Evolutionary conservation across 148 eudicot genomes (phyloP).

Genomic region (Heliamphora exappendiculata): DNA sequence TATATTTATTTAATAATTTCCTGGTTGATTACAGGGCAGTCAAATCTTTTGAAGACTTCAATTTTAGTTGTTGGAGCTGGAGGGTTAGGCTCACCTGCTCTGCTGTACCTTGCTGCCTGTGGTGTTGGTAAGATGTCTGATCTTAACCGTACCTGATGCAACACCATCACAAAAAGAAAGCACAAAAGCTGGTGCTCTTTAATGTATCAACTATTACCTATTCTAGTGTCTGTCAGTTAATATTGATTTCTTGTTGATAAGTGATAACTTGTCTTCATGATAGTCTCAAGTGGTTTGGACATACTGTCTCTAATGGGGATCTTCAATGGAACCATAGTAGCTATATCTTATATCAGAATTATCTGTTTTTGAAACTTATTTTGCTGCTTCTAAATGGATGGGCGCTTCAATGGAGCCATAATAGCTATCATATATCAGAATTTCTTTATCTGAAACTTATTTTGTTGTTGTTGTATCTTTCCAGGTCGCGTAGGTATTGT

Average conservation of each 20-base stretch:
- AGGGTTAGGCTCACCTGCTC: constrained; percentile 94
- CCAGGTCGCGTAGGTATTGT: constrained; percentile 87
- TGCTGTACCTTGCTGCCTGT: constrained; percentile 90
- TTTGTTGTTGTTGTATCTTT: neutral
- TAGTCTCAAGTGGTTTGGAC: neutral
- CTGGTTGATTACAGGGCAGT: constrained; percentile 53
- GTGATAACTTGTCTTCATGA: neutral
- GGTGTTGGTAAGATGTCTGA: constrained; percentile 62
- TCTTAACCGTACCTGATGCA: neutral
- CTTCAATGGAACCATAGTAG: neutral
- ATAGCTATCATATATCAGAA: neutral
- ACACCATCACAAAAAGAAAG: neutral
- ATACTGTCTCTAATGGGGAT: too few species aligned
- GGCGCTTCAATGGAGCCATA: neutral
- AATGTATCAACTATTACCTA: neutral
- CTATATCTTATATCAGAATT: neutral
- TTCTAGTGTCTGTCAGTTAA: neutral
- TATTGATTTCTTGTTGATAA: neutral
- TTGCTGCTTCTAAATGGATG: neutral
- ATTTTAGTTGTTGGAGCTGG: constrained; percentile 96
- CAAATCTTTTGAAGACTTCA: constrained; percentile 67
- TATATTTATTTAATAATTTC: neutral
- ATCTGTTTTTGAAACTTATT: neutral
- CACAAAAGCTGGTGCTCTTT: constrained; percentile 3
- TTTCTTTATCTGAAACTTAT: neutral